Percentiles rank a stretch among this genome's conserved stretches.
phyloP scores from a whole-genome alignment of 2,329 filamentous ascomycete genomes.

The Neophaeococcomyces aloes region DNA sequence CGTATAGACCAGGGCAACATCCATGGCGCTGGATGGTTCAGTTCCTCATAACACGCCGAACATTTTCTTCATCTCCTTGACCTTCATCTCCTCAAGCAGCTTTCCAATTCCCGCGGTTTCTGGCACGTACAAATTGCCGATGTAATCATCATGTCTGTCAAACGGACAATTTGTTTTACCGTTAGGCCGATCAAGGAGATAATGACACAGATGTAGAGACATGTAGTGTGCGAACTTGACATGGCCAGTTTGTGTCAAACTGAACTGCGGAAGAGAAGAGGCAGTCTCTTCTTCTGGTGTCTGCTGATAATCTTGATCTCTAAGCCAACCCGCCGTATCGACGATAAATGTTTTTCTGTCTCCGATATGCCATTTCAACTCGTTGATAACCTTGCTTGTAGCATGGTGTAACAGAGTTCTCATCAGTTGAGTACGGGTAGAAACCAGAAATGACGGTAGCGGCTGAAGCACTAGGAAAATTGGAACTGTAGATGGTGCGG shows the following conservation, averaged over 20 bases:
- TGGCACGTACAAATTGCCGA: constrained; percentile 22
- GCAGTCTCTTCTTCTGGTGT: constrained; percentile 11
- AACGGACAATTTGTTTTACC: constrained; percentile 23
- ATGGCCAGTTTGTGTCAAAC: constrained; percentile 25
- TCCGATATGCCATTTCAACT: constrained; percentile 25
- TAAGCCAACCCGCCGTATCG: constrained; percentile 32
- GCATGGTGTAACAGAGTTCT: constrained; percentile 12
- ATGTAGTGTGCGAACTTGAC: constrained; percentile 29
- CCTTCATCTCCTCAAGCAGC: constrained; percentile 21
- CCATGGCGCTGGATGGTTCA: no score
- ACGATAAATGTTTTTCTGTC: constrained; percentile 30
- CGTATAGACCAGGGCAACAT: no score
- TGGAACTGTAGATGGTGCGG: constrained; percentile 22
- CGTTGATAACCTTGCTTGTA: constrained; percentile 22
- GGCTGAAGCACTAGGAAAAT: constrained; percentile 28
- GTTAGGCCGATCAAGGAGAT: constrained; percentile 13
- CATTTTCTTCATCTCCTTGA: no score
- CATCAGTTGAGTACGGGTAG: constrained; percentile 25
- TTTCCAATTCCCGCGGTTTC: constrained; percentile 20
- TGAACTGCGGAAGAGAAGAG: constrained; percentile 19
- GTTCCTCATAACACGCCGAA: no score
- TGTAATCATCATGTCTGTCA: constrained; percentile 25
- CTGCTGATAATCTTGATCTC: constrained; percentile 19
- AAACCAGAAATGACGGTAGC: constrained; percentile 26
- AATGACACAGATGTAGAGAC: constrained; percentile 29